These are phyloP conservation scores for Lachnellula subtilissima DNA, from an alignment of 2,329 filamentous ascomycete genomes.

Conservation along the genomic window DNA sequence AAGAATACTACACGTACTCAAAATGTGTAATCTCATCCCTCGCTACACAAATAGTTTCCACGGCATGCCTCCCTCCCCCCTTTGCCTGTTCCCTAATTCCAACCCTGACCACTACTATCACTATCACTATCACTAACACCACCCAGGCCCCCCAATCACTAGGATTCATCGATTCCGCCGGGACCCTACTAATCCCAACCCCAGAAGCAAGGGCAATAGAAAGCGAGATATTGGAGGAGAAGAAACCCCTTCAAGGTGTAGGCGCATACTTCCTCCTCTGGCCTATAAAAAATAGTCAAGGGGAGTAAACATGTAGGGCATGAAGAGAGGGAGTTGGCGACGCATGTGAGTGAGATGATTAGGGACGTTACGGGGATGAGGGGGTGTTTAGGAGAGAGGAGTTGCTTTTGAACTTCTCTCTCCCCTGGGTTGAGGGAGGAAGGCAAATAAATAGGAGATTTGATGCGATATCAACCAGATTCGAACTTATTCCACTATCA, in stretches of 20 bases:
- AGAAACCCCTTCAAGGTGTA: constrained; percentile 25
- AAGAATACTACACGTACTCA: not conserved
- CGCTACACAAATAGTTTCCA: too few relatives aligned
- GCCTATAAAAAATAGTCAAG: constrained; percentile 37
- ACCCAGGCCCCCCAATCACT: constrained; percentile 30
- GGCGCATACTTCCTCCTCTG: constrained; percentile 37
- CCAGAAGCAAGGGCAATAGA: constrained; percentile 1
- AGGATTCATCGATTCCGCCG: constrained; percentile 31
- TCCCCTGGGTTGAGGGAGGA: not conserved
- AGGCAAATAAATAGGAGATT: too few relatives aligned
- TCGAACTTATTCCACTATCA: not conserved
- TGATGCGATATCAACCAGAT: too few relatives aligned
- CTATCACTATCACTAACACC: too few relatives aligned
- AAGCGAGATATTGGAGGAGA: constrained; percentile 15
- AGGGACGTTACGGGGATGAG: constrained; percentile 39
- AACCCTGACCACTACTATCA: too few relatives aligned
- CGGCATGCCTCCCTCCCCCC: too few relatives aligned
- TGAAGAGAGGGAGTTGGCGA: constrained; percentile 29
- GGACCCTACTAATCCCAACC: not conserved
- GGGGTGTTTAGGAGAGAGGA: constrained; percentile 29
- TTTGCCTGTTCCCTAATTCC: too few relatives aligned
- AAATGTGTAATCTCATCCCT: too few relatives aligned
- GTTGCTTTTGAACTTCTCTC: constrained; percentile 9
- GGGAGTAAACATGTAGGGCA: constrained; percentile 12
- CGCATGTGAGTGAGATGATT: constrained; percentile 34